Conservation (phyloP, 306 rosid genomes). For the Casuarina glauca region DNA sequence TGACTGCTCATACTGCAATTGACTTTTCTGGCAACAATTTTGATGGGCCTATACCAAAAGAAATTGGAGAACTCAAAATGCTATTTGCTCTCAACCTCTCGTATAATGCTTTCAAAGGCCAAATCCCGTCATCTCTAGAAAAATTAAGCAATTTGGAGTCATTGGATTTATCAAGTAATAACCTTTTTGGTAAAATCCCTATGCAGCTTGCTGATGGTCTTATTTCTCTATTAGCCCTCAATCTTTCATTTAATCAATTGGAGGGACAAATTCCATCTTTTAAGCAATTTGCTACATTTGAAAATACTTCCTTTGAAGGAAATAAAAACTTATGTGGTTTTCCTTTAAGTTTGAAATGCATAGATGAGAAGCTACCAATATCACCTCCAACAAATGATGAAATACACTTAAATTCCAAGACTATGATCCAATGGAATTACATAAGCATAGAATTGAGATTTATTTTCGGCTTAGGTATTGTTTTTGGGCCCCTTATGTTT, state of each 20-base stretch:
- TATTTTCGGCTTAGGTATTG: slow-evolving; percentile 26
- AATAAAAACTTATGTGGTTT: slow-evolving; percentile 35
- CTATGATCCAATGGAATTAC: slow-evolving; percentile 33
- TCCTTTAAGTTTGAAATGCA: slow-evolving; percentile 14
- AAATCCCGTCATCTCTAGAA: slow-evolving; percentile 31
- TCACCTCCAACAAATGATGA: neutral
- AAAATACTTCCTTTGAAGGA: slow-evolving; percentile 19
- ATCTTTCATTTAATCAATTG: slow-evolving; percentile 34
- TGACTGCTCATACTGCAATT: neutral
- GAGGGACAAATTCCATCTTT: slow-evolving; percentile 33
- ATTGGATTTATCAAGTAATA: slow-evolving; percentile 37
- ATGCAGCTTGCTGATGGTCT: neutral
- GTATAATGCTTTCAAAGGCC: slow-evolving; percentile 18
- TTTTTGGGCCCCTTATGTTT: slow-evolving; percentile 29
- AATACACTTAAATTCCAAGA: neutral
- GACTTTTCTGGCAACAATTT: slow-evolving; percentile 30
- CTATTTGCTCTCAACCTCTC: slow-evolving; percentile 28
- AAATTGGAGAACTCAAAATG: slow-evolving; percentile 8
- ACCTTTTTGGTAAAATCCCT: slow-evolving; percentile 24
- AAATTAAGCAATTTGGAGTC: slow-evolving; percentile 32
- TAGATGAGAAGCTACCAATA: too few relatives aligned
- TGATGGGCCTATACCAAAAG: slow-evolving; percentile 19
- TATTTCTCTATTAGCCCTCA: slow-evolving; percentile 22
- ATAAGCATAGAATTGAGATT: slow-evolving; percentile 35
- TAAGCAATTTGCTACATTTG: slow-evolving; percentile 41